Conservation (phyloP, 352 stramenopile species). For the Phytopythium litorale region DNA sequence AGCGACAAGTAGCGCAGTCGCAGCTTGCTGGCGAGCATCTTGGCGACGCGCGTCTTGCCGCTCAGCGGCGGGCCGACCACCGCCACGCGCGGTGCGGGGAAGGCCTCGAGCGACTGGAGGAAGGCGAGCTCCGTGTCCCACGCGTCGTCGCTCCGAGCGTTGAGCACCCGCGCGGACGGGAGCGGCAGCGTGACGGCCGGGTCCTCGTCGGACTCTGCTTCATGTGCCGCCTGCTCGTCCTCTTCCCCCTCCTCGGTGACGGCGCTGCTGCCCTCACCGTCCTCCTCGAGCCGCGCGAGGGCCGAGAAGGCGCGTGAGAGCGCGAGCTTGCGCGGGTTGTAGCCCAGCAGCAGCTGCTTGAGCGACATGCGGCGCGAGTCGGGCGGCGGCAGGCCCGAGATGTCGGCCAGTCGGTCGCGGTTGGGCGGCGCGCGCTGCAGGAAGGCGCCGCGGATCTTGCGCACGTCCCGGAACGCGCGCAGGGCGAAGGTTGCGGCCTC, state of each 20-base stretch:
- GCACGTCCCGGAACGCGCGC: conserved; percentile 32
- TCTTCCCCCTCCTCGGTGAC: neutral
- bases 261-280: neutral
- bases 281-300: neutral
- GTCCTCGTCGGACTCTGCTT: neutral
- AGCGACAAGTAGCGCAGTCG: conserved; percentile 49
- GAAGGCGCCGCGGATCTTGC: conserved; percentile 52
- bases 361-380: conserved; percentile 61
- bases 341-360: conserved; percentile 67
- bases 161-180: neutral
- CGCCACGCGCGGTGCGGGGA: conserved; percentile 38
- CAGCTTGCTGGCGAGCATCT: conserved; percentile 36
- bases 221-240: neutral
- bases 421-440: conserved; percentile 49
- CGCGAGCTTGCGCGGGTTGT: conserved; percentile 70
- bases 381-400: conserved; percentile 40
- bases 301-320: conserved; percentile 60
- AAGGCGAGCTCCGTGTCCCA: conserved; percentile 46
- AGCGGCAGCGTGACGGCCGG: neutral
- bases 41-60: conserved; percentile 55
- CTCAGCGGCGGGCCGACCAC: conserved; percentile 54
- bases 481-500: conserved; percentile 17
- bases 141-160: conserved; percentile 14
- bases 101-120: conserved; percentile 28
- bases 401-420: conserved; percentile 37